phyloP scores from a whole-genome alignment of 345 rosid genomes.

The Ceriops tagal region DNA sequence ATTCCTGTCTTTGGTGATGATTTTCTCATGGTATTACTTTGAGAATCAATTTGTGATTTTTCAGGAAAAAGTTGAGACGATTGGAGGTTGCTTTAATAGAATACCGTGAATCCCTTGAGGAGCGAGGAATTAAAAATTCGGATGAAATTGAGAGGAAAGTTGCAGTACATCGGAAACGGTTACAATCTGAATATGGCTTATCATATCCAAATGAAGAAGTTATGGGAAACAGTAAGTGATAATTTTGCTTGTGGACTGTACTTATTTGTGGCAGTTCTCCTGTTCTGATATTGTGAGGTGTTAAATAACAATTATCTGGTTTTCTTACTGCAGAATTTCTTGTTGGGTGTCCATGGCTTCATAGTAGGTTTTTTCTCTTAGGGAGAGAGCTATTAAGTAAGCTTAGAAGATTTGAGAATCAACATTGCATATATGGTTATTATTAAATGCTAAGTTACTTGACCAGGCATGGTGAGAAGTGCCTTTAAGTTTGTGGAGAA shows the following conservation, averaged over 20 bases:
- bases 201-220: conserved; percentile 36
- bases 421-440: background rate
- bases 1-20: no score
- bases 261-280: no score
- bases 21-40: no score
- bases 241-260: conserved; percentile 7
- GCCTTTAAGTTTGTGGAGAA: no score
- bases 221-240: conserved; percentile 54
- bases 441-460: background rate
- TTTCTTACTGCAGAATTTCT: background rate
- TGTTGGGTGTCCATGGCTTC: background rate
- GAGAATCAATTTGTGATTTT: background rate
- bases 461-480: no score
- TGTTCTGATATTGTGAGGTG: background rate
- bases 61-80: conserved; percentile 85
- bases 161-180: conserved; percentile 64
- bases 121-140: conserved; percentile 63
- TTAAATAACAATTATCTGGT: background rate
- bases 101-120: conserved; percentile 93
- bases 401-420: background rate
- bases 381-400: background rate
- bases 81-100: conserved; percentile 92
- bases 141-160: conserved; percentile 95
- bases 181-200: conserved; percentile 72
- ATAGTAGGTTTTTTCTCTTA: background rate